Conservation (phyloP, 2,329 filamentous ascomycete genomes). For the Cytospora schulzeri region DNA sequence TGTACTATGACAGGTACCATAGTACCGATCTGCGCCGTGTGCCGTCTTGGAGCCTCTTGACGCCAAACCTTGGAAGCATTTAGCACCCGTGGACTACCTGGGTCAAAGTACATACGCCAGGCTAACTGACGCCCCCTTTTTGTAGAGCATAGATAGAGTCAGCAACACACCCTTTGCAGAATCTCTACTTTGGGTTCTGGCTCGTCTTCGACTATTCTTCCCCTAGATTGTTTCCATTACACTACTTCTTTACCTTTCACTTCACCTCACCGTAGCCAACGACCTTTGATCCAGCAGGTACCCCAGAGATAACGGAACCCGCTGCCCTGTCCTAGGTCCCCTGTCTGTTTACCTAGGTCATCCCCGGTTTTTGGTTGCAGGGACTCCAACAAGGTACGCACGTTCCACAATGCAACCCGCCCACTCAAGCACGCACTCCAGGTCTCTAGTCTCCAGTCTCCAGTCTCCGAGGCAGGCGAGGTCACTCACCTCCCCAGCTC, state of each 20-base stretch:
- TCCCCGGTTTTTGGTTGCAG: constrained; percentile 13
- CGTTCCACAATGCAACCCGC: constrained; percentile 18
- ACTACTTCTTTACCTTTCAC: not conserved
- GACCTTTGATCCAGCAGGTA: constrained; percentile 22
- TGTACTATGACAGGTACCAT: not conserved
- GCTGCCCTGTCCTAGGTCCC: constrained; percentile 17
- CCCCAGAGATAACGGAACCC: constrained; percentile 9
- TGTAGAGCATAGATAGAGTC: not conserved
- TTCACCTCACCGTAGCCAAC: constrained; percentile 6
- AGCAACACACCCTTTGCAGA: not conserved
- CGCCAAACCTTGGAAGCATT: not conserved
- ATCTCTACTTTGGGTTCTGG: not conserved
- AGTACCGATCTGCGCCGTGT: not conserved
- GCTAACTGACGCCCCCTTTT: constrained; percentile 2
- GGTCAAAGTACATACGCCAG: not conserved
- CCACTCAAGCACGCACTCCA: constrained; percentile 16
- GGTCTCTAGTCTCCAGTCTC: not conserved
- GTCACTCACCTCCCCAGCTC: constrained; percentile 24
- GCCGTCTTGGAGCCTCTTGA: not conserved
- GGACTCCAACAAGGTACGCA: constrained; percentile 19
- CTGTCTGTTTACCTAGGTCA: constrained; percentile 10
- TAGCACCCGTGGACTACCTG: not conserved
- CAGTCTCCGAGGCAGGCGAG: constrained; percentile 11
- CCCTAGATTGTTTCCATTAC: not conserved
- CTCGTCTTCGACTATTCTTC: not conserved